Evolutionary conservation across 805 yeast genomes (phyloP).

Genomic region (Lachancea mirantina): DNA sequence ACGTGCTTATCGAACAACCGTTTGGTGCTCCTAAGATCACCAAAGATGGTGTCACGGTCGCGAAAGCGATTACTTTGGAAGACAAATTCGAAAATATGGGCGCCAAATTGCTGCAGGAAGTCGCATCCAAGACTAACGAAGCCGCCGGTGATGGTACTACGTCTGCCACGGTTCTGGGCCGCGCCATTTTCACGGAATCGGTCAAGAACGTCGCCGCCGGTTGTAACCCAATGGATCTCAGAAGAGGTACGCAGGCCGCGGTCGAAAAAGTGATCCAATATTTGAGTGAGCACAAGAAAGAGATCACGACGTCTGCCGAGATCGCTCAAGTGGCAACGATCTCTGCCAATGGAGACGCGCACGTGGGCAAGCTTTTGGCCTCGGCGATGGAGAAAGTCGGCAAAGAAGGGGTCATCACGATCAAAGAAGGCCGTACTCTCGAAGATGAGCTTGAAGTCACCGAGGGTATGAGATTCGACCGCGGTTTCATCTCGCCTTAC

Average conservation of each 20-base stretch:
- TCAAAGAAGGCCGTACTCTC: constrained; percentile 93
- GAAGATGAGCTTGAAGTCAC: constrained; percentile 95
- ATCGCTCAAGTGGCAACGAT: constrained; percentile 98
- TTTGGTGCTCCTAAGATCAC: constrained; percentile 97
- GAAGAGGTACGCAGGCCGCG: constrained; percentile 96
- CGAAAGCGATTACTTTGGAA: constrained; percentile 69
- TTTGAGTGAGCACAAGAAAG: constrained; percentile 80
- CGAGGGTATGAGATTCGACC: constrained; percentile 97
- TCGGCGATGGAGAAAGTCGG: constrained; percentile 98
- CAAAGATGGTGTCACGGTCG: constrained; percentile 98
- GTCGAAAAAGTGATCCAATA: constrained; percentile 86
- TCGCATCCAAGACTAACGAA: constrained; percentile 94
- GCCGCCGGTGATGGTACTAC: constrained; percentile 99
- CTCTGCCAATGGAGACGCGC: constrained; percentile 92
- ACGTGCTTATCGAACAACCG: constrained; percentile 91
- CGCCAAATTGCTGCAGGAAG: constrained; percentile 91
- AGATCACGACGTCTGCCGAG: constrained; percentile 88
- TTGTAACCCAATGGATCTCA: constrained; percentile 96
- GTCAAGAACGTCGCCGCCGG: constrained; percentile 98
- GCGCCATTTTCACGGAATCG: constrained; percentile 90
- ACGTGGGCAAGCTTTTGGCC: constrained; percentile 86
- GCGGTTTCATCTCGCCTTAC: constrained; percentile 95
- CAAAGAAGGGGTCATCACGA: constrained; percentile 97
- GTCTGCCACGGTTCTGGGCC: constrained; percentile 92
- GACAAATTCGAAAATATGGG: constrained; percentile 96